Base-by-base conservation (phyloP, 768 basidiomycete species). In the Mycena filopes region DNA sequence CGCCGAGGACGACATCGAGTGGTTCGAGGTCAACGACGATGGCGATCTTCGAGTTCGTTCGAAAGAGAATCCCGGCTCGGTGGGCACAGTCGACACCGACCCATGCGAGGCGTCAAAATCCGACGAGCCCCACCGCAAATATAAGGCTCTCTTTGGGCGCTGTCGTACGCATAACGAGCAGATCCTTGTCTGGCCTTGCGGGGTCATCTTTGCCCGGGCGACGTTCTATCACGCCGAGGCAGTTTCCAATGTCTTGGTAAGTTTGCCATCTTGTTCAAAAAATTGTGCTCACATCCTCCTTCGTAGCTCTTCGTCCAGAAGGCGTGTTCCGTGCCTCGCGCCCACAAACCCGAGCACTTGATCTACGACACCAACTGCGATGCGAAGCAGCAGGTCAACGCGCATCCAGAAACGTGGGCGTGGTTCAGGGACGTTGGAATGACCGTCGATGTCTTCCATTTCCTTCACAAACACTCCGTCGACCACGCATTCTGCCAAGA, bases 291-390 rank as follows among this genome's bases (percentile, higher is more conserved):
- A 5, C 20, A 21, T 38, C 36, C 15, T 16, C 36, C 13, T 6
- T 15, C 48, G 16, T 23, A 69, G 67, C 36, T 55, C 2, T 45
- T 33, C 28, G 25, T 54, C 2, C 36, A 69, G 28, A 64, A 69
- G 58, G 67, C 71, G 1, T 73, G 71, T 42, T 74, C 74, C 2
- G 71, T 74, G 7, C 72, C 72, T 3, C 65, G 69, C 1, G 73
- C 73, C 0, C 29, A 49, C 26, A 76, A 73, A 49, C 75, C 72
- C 0, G 70, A 76, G 28, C 68, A 71, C 40, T 70, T 70, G 56
- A 67, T 63, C 18, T 69, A 65, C 41, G 67, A 69, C 42, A 65
- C 60, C 5, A 57, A 56, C 46, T 69, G 67, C 21, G 46, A 65
- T n/a, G 67, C 67, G 13, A 60, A 55, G 28, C 63, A 65, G 38